A percentile compares a stretch with the other conserved stretches of the same genome.
These are phyloP conservation scores for Tilletia caries DNA, from an alignment of 1,284 basidiomycete species.

Conservation along the genomic window DNA sequence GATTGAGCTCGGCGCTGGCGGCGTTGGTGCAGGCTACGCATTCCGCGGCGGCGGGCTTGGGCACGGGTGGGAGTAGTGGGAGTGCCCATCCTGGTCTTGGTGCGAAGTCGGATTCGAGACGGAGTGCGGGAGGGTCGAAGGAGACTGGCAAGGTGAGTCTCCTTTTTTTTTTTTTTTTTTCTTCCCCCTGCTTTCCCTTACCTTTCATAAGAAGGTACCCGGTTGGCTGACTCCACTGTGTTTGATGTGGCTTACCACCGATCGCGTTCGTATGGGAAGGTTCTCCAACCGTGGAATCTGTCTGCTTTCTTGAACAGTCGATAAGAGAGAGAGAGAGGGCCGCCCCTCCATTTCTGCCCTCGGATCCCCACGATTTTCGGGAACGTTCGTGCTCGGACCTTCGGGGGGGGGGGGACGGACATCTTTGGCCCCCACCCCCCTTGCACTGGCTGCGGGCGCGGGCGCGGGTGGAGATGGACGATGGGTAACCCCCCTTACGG, in stretches of 20 bases:
- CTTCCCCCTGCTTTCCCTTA: not conserved
- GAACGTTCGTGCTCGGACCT: not conserved
- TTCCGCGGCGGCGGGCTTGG: conserved; percentile 1
- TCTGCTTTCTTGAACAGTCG: conserved; percentile 1
- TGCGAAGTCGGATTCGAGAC: not conserved
- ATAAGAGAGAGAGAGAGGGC: not conserved
- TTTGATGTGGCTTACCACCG: not conserved
- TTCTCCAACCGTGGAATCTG: not conserved
- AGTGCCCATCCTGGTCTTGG: not conserved
- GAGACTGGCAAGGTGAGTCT: conserved; percentile 10
- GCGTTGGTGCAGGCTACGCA: not conserved
- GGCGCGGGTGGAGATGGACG: not conserved
- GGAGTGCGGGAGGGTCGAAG: not conserved
- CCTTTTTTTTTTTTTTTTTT: not conserved
- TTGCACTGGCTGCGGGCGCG: not conserved
- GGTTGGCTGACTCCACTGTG: too few species aligned
- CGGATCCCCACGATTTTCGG: not conserved
- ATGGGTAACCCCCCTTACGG: not conserved
- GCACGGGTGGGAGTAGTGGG: too few species aligned
- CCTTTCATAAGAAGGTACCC: too few species aligned
- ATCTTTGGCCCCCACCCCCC: not conserved
- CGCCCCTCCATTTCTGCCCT: not conserved
- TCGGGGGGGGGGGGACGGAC: not conserved
- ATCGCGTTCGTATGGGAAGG: not conserved
- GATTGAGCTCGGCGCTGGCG: not conserved